phyloP scores from a whole-genome alignment of 345 rosid species.

The Euclidium syriacum region DNA sequence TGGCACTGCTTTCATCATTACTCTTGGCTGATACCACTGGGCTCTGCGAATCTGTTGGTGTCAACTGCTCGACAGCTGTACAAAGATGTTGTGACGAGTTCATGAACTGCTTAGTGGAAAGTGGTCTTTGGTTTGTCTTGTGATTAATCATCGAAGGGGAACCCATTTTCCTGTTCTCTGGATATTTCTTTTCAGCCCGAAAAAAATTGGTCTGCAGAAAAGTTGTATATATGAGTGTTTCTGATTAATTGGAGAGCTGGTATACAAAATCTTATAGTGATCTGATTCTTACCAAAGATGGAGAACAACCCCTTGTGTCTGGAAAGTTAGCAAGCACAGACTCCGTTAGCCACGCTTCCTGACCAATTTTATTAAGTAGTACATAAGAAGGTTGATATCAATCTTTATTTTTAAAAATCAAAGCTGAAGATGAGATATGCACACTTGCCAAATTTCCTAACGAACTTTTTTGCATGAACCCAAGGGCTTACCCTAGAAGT shows the following conservation, averaged over 20 bases:
- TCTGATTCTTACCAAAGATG: constrained; percentile 63
- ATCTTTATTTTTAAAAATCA: neutral
- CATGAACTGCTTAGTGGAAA: constrained; percentile 38
- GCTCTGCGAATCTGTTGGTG: constrained; percentile 54
- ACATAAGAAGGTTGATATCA: constrained; percentile 26
- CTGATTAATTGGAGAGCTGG: constrained; percentile 3
- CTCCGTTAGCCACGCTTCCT: constrained; percentile 91
- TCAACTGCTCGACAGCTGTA: constrained; percentile 77
- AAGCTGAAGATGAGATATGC: neutral
- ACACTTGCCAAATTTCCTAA: neutral
- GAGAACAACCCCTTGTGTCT: constrained; percentile 81
- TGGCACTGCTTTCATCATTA: constrained; percentile 37
- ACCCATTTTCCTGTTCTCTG: constrained; percentile 43
- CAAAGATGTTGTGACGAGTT: constrained; percentile 54
- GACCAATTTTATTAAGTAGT: constrained; percentile 39
- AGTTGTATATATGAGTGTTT: constrained; percentile 19
- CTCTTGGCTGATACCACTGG: constrained; percentile 38
- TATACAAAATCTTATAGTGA: neutral
- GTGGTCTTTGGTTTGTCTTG: constrained; percentile 47
- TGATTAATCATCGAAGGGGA: constrained; percentile 30
- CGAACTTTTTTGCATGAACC: neutral
- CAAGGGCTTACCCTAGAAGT: neutral
- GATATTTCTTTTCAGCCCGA: constrained; percentile 48
- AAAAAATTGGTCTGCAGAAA: constrained; percentile 63
- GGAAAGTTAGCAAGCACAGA: constrained; percentile 69